Evolutionary conservation across 352 stramenopile genomes (phyloP), one percentile per base, ranked within the genome.

Genomic region (Thalassiosira hispida): DNA sequence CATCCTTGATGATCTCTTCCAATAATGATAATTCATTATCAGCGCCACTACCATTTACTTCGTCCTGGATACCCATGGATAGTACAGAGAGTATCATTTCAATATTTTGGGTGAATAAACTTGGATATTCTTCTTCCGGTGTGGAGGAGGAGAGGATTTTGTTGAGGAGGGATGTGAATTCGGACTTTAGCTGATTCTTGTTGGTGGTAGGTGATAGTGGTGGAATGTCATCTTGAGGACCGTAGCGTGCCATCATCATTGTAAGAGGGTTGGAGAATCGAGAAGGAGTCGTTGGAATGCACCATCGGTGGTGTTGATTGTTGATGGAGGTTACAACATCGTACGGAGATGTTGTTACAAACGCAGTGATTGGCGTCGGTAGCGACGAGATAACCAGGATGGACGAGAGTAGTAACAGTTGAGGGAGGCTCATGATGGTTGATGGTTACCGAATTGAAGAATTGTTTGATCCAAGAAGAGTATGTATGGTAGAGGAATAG

Each of bases 71-170:
- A 20, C 75, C 73, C 51, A 84, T 77, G 22, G 77, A 27, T 42
- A n/a, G n/a, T n/a, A n/a, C n/a, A n/a, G 57, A 33, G 3, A 81
- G 27, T 31, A 92, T 52, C 2, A 38, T 51, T 38, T 71, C 59
- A 53, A 89, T 70, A 22, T 87, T 67, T 46, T 81, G 22, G 11
- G 78, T 55, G 7, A 90, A 35, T 5, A 89, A 44, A 29, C 35
- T 57, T 55, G 61, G 73, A 53, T 88, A 83, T 52, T 87, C 57
- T 29, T 69, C 46, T 49, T 9, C 22, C 2, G 16, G 31, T 27
- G 63, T 14, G 27, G 8, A 7, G 25, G 33, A 20, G 1, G 3
- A n/a, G 0, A 68, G 16, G 6, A 68, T 27, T 12, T 38, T 14
- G 42, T 42, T 29, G 8, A 68, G 11, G 11, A 68, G 29, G 29